Percentiles rank a stretch among this genome's conserved stretches.
Evolutionary conservation across 805 yeast genomes (phyloP).

Genomic region (Saturnispora quitensis): DNA sequence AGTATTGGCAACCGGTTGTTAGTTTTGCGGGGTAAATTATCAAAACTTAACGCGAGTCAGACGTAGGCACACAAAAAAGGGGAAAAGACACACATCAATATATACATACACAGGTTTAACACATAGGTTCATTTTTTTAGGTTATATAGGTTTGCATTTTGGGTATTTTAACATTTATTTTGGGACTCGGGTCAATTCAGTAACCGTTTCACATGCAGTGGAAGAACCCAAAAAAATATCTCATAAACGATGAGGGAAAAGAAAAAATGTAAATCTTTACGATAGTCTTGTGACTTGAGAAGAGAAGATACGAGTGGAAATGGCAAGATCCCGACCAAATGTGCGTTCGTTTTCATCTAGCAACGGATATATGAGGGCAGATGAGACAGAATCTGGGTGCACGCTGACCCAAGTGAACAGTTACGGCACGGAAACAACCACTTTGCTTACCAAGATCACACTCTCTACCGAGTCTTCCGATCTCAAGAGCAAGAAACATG

Average conservation of each 20-base stretch:
- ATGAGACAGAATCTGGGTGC: background rate
- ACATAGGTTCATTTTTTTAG: background rate
- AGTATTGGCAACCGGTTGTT: constrained; percentile 75
- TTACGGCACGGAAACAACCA: constrained; percentile 3
- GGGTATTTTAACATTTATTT: background rate
- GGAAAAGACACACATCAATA: background rate
- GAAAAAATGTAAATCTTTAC: background rate
- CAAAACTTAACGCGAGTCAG: background rate
- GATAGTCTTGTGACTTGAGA: background rate
- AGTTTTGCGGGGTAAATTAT: constrained; percentile 58
- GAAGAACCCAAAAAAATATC: background rate
- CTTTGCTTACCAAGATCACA: background rate
- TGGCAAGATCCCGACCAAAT: constrained; percentile 1
- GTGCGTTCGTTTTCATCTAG: background rate
- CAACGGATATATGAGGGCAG: background rate
- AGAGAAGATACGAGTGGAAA: background rate
- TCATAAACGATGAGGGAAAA: background rate
- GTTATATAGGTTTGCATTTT: constrained; percentile 1
- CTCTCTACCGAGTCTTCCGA: background rate
- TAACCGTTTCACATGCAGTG: constrained; percentile 1
- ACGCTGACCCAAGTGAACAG: constrained; percentile 3
- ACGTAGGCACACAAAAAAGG: background rate
- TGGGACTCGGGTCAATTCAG: background rate
- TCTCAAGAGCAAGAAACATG: background rate
- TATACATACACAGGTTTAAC: background rate